phyloP scores from a whole-genome alignment of 2,329 filamentous ascomycete species.

The Gnomoniopsis sp. region DNA sequence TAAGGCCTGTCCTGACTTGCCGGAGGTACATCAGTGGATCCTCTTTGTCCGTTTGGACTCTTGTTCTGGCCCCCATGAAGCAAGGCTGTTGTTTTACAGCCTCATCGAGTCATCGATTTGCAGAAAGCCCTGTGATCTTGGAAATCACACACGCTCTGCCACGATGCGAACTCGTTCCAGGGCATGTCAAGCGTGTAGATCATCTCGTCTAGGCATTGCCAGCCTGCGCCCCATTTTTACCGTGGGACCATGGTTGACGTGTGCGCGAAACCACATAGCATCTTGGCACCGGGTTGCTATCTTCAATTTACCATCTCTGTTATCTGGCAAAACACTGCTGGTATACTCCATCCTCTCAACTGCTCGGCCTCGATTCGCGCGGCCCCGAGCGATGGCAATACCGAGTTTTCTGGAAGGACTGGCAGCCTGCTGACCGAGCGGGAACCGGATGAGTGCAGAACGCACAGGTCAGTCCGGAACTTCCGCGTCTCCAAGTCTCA shows the following conservation, averaged over 20 bases:
- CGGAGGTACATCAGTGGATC: too few relatives aligned
- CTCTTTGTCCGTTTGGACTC: too few relatives aligned
- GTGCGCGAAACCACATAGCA: background rate
- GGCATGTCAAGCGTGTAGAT: background rate
- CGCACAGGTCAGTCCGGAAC: background rate
- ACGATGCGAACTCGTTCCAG: background rate
- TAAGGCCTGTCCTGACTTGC: too few relatives aligned
- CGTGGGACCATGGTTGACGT: background rate
- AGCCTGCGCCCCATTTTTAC: background rate
- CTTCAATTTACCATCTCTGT: background rate
- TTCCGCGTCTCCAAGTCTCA: background rate
- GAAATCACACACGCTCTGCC: too few relatives aligned
- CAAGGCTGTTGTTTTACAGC: too few relatives aligned
- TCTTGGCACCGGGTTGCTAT: background rate
- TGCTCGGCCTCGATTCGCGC: background rate
- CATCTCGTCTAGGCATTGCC: background rate
- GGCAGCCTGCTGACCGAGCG: too few relatives aligned
- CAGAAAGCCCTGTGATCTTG: too few relatives aligned
- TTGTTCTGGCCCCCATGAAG: too few relatives aligned
- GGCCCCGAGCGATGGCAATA: background rate
- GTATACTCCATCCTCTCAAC: background rate
- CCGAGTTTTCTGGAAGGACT: too few relatives aligned
- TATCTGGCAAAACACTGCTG: background rate
- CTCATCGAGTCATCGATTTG: too few relatives aligned
- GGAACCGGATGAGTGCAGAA: background rate